Percentiles rank a stretch among this genome's conserved stretches.
These are phyloP conservation scores for Trichocladium uniseriatum DNA, from an alignment of 495 filamentous ascomycete genomes.

Conservation along the genomic window DNA sequence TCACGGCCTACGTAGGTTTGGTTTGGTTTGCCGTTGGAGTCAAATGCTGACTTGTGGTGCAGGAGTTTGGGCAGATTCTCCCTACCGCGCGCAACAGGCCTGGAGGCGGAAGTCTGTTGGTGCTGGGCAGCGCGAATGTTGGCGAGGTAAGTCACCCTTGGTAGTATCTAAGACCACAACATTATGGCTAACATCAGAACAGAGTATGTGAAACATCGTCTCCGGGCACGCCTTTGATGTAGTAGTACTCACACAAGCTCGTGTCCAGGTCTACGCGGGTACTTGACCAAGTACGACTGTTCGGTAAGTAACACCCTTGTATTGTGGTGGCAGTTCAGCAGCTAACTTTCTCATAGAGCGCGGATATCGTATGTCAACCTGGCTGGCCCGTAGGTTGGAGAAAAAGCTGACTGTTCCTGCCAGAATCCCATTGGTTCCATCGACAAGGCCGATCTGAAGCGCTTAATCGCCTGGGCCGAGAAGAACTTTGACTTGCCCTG, in stretches of 20 bases:
- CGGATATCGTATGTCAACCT: conserved; percentile 12
- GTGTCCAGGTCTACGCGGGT: conserved; percentile 45
- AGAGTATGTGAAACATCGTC: neutral
- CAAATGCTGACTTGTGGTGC: neutral
- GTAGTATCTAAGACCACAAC: neutral
- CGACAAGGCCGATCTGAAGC: conserved; percentile 63
- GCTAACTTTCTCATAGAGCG: conserved; percentile 7
- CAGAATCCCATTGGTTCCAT: conserved; percentile 64
- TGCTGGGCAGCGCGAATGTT: conserved; percentile 44
- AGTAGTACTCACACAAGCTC: neutral
- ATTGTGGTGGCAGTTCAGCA: neutral
- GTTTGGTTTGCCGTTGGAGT: neutral
- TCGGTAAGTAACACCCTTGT: conserved; percentile 4
- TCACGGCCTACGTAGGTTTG: conserved; percentile 52
- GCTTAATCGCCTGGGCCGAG: conserved; percentile 62
- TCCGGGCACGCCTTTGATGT: no score
- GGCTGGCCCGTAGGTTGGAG: conserved; percentile 32
- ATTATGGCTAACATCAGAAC: conserved; percentile 25
- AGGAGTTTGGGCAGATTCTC: conserved; percentile 28
- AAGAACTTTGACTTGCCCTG: conserved; percentile 57
- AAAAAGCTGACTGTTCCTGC: conserved; percentile 30
- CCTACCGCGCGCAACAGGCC: conserved; percentile 43
- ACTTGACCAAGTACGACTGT: conserved; percentile 34
- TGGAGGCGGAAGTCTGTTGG: conserved; percentile 31
- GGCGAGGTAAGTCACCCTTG: conserved; percentile 15